Evolutionary conservation across 2,329 filamentous ascomycete species (phyloP).

Genomic region (Pochonia chlamydosporia): DNA sequence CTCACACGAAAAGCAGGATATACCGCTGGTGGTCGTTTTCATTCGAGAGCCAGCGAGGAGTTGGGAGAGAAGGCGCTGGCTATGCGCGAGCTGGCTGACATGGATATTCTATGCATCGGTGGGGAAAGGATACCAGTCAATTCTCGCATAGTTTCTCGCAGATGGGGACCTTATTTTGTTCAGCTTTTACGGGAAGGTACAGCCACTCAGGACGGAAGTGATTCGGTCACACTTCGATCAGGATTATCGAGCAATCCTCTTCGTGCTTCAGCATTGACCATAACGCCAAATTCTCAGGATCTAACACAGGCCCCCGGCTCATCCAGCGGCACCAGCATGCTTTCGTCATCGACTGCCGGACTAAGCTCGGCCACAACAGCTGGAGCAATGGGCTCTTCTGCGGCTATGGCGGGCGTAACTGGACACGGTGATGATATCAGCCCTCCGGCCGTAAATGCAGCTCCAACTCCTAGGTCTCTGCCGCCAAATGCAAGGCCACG

Average conservation of each 20-base stretch:
- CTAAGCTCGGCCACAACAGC: constrained; percentile 34
- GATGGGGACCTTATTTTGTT: constrained; percentile 96
- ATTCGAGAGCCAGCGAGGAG: constrained; percentile 75
- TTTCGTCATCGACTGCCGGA: constrained; percentile 25
- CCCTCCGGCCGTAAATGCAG: constrained; percentile 40
- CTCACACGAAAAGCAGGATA: constrained; percentile 54
- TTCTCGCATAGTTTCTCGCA: constrained; percentile 76
- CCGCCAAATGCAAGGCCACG: constrained; percentile 66
- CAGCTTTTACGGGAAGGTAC: constrained; percentile 81
- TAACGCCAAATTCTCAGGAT: constrained; percentile 62
- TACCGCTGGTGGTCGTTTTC: constrained; percentile 68
- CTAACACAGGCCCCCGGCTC: constrained; percentile 34
- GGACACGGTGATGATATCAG: constrained; percentile 36
- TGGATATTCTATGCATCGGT: constrained; percentile 90
- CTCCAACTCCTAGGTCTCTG: constrained; percentile 51
- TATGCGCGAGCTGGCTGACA: constrained; percentile 84
- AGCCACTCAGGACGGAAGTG: constrained; percentile 63
- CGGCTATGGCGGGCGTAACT: constrained; percentile 19
- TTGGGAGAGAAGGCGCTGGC: constrained; percentile 75
- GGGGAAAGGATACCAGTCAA: constrained; percentile 92
- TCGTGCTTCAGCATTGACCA: constrained; percentile 79
- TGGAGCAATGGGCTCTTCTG: too few species aligned
- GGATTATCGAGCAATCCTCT: constrained; percentile 50
- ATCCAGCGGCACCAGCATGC: constrained; percentile 37
- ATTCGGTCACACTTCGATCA: constrained; percentile 70